Base-by-base conservation (phyloP, 2,329 filamentous ascomycete genomes). In the Aspergillus nomiae region DNA sequence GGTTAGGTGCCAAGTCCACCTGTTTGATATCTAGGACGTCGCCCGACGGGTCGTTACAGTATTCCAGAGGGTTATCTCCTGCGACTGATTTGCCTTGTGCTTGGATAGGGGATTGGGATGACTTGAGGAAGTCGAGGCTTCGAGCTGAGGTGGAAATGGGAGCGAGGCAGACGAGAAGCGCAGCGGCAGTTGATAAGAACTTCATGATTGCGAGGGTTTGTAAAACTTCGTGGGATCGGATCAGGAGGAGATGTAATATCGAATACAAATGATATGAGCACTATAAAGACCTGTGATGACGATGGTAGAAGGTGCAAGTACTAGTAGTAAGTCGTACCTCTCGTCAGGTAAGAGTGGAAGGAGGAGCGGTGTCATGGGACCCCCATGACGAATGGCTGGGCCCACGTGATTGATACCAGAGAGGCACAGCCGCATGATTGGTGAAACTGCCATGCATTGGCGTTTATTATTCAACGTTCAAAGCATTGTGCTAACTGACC, bases 1-100 rank as follows among this genome's bases (percentile, higher is more conserved):
- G 95, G 79, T 97, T 98, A 16, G 95, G 95, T 41, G 79, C 75
- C 62, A 99, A 80, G 72, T 97, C 89, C 61, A 98, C 92, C 54
- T 86, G 86, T 67, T 93, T 83, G 72, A 99, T 93, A 50, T 82
- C 81, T 69, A 97, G 82, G 62, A 94, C 85, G 76, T 97, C 88
- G 58, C 87, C 77, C 56, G 80, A 78, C 62, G 92, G 91, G 65
- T 91, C 85, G 63, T 82, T 81, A 68, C 95, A 99, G 80, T 91
- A 92, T 74, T 88, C 83, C 63, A 99, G 85, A 34, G 95, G 94
- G 75, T 94, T 97, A 57, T 94, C 84, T 76, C 95, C 94, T 1
- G 92, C 89, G 19, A 97, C 90, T 68, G 89, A 85, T 53, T 86
- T 80, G 30, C 82, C 82, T 62, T 82, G 82, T 57, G 82, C 78